Evolutionary conservation across 1,139 yeast species (phyloP).

Genomic region (Yamadazyma spencermartinsiae): DNA sequence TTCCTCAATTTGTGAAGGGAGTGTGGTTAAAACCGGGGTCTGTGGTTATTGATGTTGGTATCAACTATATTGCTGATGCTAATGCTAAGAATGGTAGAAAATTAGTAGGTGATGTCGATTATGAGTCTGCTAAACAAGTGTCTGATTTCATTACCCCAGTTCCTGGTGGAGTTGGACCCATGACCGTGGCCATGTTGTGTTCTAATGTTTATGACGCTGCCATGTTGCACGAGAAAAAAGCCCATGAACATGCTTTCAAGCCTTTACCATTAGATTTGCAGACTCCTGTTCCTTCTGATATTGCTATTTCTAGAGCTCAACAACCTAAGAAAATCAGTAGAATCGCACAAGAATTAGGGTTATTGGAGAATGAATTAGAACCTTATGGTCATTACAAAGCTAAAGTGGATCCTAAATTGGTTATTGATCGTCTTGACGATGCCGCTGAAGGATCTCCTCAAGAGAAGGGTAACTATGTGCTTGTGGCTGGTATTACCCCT

Average conservation of each 20-base stretch:
- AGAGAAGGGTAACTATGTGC: constrained; percentile 59
- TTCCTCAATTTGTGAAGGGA: constrained; percentile 67
- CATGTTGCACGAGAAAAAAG: constrained; percentile 50
- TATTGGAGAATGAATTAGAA: constrained; percentile 63
- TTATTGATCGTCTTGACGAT: constrained; percentile 57
- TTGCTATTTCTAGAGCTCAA: constrained; percentile 72
- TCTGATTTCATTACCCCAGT: constrained; percentile 76
- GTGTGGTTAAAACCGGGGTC: constrained; percentile 73
- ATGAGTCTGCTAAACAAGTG: constrained; percentile 51
- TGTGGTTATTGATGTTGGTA: constrained; percentile 77
- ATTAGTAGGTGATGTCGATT: constrained; percentile 80
- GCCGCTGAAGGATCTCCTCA: constrained; percentile 47
- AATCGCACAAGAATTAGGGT: constrained; percentile 66
- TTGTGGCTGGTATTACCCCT: constrained; percentile 82
- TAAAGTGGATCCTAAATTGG: constrained; percentile 59
- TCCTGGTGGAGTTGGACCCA: constrained; percentile 90
- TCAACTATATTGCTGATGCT: constrained; percentile 67
- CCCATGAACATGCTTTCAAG: constrained; percentile 44
- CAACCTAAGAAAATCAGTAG: constrained; percentile 64
- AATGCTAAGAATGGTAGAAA: constrained; percentile 62
- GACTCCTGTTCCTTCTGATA: constrained; percentile 73
- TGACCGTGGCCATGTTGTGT: constrained; percentile 84
- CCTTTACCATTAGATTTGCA: constrained; percentile 52
- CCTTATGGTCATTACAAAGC: constrained; percentile 76
- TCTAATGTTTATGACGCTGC: constrained; percentile 69